Evolutionary conservation across 1,139 yeast species (phyloP).

Genomic region (Hemisphaericaspora xylofermentans): DNA sequence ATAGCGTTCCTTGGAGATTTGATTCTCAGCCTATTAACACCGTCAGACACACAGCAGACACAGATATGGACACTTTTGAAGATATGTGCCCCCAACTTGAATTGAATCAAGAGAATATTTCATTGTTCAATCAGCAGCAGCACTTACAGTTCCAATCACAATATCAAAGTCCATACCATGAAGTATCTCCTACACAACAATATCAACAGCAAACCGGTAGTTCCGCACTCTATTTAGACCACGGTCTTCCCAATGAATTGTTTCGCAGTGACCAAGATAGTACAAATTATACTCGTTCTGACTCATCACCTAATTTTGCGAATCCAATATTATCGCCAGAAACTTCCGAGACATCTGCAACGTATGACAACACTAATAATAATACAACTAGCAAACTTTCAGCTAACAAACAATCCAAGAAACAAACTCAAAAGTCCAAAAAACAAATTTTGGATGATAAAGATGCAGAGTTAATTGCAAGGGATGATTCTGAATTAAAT

Average conservation of each 20-base stretch:
- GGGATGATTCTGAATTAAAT: slow-evolving; percentile 41
- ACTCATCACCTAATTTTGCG: slow-evolving; percentile 12
- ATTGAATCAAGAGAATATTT: slow-evolving; percentile 15
- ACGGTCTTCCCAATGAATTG: background rate
- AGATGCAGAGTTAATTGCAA: slow-evolving; percentile 38
- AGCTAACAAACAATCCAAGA: background rate
- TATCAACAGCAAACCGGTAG: background rate
- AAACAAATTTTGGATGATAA: slow-evolving; percentile 34
- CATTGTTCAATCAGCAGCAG: slow-evolving; percentile 10
- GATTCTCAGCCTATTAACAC: background rate
- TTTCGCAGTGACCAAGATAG: slow-evolving; percentile 1
- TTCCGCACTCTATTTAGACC: background rate
- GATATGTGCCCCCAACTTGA: slow-evolving; percentile 12
- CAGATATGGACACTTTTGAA: background rate
- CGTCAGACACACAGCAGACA: background rate
- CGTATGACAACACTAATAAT: slow-evolving; percentile 1
- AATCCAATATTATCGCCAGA: slow-evolving; percentile 12
- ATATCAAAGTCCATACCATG: background rate
- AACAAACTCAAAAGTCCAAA: slow-evolving; percentile 15
- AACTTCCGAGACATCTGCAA: slow-evolving; percentile 13
- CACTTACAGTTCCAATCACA: slow-evolving; percentile 1
- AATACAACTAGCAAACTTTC: background rate
- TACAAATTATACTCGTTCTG: slow-evolving; percentile 6
- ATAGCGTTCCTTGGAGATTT: background rate
- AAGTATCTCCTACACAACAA: slow-evolving; percentile 1